Base-by-base conservation (phyloP, 2,329 filamentous ascomycete genomes). In the Fonsecaea pugnacius region DNA sequence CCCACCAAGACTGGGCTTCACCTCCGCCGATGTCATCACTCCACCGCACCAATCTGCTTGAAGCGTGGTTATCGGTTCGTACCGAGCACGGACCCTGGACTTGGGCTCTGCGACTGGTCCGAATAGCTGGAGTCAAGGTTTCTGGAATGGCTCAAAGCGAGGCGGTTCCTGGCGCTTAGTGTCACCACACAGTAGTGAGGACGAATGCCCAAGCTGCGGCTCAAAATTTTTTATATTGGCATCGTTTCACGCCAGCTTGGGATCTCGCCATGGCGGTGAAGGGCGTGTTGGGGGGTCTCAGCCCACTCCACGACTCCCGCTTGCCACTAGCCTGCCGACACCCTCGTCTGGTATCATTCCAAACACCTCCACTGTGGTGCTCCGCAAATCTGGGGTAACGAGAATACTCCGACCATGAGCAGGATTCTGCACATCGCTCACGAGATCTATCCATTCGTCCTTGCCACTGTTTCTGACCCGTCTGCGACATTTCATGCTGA, bases 341-440 rank as follows among this genome's bases (percentile, higher is more conserved):
- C 63, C 61, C 3, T 60, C 59, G 14, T 64, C 57, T 12, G 66
- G 58, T 7, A 55, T 54, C 12, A 51, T 46, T 38, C 61, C 66
- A 60, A 63, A 66, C 32, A 92, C 75, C 69, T 87, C 90, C 27
- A 94, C 83, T 0, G 90, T 96, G 35, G 91, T 90, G 69, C 85
- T 87, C 67, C 79, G 82, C 60, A 91, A 80, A 78, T 93, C 88
- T 14, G 87, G 84, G 24, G 92, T 83, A 1, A 96, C 91, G 56
- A 89, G 78, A 1, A 97, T 84, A 43, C 87, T 89, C 79, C 95
- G 89, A 0, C 89, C 91, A 63, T 91, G 81, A 72, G 91, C 95
- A 70, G 86, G 82, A 71, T 89, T 90, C 73, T 97, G 91, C 12
- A 90, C 89, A 78, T 98, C 93, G 72, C 88, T 92, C 2, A 77